phyloP scores from a whole-genome alignment of 2,329 filamentous ascomycete genomes.

The Hymenotorrendiella dingleyae region DNA sequence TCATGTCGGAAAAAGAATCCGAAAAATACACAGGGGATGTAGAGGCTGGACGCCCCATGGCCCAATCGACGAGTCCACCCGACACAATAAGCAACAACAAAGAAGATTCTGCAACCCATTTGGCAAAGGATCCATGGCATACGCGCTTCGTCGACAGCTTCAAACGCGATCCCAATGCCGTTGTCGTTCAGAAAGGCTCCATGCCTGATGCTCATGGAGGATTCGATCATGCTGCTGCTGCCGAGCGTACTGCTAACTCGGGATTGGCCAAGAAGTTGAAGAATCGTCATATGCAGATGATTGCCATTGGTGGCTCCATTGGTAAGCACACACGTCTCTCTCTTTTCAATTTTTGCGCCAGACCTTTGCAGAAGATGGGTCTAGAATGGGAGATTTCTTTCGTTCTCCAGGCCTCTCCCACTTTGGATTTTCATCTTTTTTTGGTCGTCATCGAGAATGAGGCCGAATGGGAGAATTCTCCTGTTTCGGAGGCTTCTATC shows the following conservation, averaged over 20 bases:
- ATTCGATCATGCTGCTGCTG: conserved; percentile 58
- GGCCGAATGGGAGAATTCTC: too few species aligned
- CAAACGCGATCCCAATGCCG: conserved; percentile 37
- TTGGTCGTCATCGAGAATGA: too few species aligned
- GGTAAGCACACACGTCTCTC: too few species aligned
- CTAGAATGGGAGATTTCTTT: too few species aligned
- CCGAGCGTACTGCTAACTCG: conserved; percentile 61
- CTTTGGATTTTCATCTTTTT: too few species aligned
- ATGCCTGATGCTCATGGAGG: conserved; percentile 22
- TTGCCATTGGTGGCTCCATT: conserved; percentile 39
- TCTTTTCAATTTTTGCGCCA: conserved; percentile 45
- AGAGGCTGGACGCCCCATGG: background rate
- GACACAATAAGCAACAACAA: too few species aligned
- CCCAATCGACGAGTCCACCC: background rate
- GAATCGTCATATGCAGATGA: conserved; percentile 52
- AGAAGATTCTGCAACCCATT: background rate
- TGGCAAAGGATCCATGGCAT: conserved; percentile 14
- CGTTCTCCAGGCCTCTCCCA: too few species aligned
- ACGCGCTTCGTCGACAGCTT: conserved; percentile 26
- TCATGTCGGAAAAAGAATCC: too few species aligned
- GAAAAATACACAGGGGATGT: conserved; percentile 3
- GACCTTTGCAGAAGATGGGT: conserved; percentile 43
- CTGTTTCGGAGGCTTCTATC: too few species aligned
- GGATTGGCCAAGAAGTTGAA: conserved; percentile 56
- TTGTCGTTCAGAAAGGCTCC: conserved; percentile 32